Evolutionary conservation across 495 filamentous ascomycete genomes (phyloP).

Genomic region (Aspergillus panamensis): DNA sequence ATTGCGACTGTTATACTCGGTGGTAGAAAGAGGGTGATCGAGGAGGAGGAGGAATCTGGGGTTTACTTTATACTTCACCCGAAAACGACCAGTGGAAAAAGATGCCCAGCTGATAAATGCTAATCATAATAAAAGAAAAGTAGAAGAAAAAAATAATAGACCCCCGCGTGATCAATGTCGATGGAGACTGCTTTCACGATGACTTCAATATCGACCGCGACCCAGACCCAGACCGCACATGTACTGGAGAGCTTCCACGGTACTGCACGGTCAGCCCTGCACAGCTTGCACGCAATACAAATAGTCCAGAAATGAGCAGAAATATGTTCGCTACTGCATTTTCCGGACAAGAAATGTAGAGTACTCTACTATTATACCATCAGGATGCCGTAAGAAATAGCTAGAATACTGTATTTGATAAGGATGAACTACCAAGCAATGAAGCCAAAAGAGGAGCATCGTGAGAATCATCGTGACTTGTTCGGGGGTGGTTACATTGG

Average conservation of each 20-base stretch:
- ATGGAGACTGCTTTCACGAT: slow-evolving; percentile 33
- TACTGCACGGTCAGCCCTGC: not conserved
- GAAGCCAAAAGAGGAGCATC: not conserved
- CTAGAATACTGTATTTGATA: no score
- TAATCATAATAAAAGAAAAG: slow-evolving; percentile 21
- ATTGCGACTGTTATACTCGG: no score
- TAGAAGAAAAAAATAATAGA: slow-evolving; percentile 19
- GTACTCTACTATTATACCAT: no score
- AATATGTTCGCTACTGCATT: no score
- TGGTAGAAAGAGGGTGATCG: not conserved
- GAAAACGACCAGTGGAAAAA: slow-evolving; percentile 7
- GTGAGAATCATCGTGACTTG: not conserved
- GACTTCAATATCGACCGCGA: slow-evolving; percentile 22
- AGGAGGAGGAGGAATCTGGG: not conserved
- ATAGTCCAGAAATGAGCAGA: no score
- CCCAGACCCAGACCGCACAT: slow-evolving; percentile 29
- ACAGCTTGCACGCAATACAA: no score
- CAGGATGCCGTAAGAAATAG: no score
- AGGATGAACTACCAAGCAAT: not conserved
- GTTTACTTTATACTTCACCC: not conserved
- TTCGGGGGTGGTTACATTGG: slow-evolving; percentile 5
- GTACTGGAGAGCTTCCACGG: slow-evolving; percentile 26
- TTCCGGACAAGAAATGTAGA: no score
- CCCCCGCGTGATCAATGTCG: slow-evolving; percentile 28
- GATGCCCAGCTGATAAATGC: slow-evolving; percentile 6